These are phyloP conservation scores for Phytophthora pluvialis DNA, from an alignment of 352 stramenopile genomes.

Conservation along the genomic window DNA sequence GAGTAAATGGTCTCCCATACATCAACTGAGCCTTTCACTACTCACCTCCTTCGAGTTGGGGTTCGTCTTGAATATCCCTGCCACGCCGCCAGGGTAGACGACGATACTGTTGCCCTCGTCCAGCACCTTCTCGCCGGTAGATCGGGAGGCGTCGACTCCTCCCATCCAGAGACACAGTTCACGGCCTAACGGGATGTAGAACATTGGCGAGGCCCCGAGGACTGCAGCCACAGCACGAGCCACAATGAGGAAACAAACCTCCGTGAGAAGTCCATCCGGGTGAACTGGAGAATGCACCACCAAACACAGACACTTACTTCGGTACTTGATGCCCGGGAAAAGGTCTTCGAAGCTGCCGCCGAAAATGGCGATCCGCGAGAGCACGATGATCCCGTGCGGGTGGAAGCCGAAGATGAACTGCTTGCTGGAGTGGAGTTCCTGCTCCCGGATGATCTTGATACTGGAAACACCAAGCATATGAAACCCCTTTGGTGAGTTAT, in stretches of 20 bases:
- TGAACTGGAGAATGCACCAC: neutral
- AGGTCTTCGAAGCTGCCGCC: constrained; percentile 56
- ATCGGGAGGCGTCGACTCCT: constrained; percentile 48
- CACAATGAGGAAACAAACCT: neutral
- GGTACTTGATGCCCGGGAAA: constrained; percentile 37
- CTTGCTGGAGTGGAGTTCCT: constrained; percentile 43
- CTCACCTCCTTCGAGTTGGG: constrained; percentile 54
- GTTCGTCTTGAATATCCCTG: constrained; percentile 53
- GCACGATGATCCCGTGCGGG: constrained; percentile 58
- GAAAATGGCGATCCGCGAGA: constrained; percentile 52
- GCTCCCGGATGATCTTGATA: constrained; percentile 46
- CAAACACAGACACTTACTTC: constrained; percentile 5
- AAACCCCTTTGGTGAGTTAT: neutral
- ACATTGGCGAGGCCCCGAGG: constrained; percentile 65
- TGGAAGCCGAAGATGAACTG: constrained; percentile 61
- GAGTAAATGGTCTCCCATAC: neutral
- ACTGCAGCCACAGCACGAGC: constrained; percentile 25
- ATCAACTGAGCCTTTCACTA: neutral
- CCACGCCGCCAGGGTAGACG: constrained; percentile 52
- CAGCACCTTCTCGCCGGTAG: constrained; percentile 49
- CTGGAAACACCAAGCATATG: constrained; percentile 3
- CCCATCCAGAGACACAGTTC: constrained; percentile 68
- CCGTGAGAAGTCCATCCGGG: neutral
- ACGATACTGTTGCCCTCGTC: constrained; percentile 48
- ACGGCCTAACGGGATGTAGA: constrained; percentile 59